phyloP scores from a whole-genome alignment of 306 rosid genomes.

The Casuarina cunninghamiana region DNA sequence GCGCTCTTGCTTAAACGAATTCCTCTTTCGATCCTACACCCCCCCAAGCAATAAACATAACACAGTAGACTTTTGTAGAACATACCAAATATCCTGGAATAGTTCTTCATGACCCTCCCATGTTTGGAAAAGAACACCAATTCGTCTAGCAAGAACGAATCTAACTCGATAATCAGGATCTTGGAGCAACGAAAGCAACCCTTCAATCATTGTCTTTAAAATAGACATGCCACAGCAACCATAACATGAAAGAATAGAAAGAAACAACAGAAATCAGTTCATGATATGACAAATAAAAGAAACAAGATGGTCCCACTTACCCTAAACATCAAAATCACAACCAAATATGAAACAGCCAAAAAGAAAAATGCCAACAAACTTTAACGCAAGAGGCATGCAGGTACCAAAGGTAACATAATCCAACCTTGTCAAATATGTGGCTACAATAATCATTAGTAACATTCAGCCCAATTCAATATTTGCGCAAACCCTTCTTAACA shows the following conservation, averaged over 20 bases:
- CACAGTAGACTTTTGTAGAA: constrained; percentile 8
- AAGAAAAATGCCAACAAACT: not conserved
- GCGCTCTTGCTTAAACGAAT: too few species aligned
- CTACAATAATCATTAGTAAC: not conserved
- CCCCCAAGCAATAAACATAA: not conserved
- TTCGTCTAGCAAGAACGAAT: constrained; percentile 62
- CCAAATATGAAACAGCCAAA: not conserved
- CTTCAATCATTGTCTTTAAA: constrained; percentile 66
- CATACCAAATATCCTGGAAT: constrained; percentile 88
- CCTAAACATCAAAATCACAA: not conserved
- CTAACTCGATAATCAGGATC: constrained; percentile 91
- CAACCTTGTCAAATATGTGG: not conserved
- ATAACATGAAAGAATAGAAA: constrained; percentile 21
- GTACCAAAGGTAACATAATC: not conserved
- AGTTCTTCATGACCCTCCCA: constrained; percentile 96
- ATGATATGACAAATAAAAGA: not conserved
- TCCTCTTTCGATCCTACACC: too few species aligned
- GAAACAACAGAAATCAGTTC: constrained; percentile 10
- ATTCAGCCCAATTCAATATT: not conserved
- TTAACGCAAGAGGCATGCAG: not conserved
- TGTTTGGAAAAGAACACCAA: constrained; percentile 85
- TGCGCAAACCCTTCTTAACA: not conserved
- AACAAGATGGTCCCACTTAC: not conserved
- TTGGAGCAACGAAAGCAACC: constrained; percentile 66
- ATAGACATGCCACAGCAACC: constrained; percentile 25